Evolutionary conservation across 352 stramenopile species (phyloP).

Genomic region (Globisporangium ultimum): DNA sequence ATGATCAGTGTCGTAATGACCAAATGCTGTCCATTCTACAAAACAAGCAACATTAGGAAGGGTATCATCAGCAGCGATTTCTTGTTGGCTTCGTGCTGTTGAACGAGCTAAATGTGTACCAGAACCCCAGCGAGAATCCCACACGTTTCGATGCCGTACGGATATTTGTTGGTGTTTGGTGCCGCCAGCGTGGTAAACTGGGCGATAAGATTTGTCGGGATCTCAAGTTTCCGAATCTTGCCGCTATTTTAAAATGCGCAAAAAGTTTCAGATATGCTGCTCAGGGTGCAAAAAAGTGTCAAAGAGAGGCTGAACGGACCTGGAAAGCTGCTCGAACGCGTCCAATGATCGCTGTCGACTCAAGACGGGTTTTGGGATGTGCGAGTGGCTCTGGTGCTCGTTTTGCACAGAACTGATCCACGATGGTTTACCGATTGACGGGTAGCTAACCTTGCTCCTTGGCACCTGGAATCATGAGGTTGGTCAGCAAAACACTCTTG

Average conservation of each 20-base stretch:
- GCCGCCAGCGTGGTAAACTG: conserved; percentile 80
- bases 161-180: conserved; percentile 66
- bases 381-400: conserved; percentile 11
- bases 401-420: conserved; percentile 44
- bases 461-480: neutral
- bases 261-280: neutral
- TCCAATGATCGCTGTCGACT: conserved; percentile 55
- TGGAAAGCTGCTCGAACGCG: conserved; percentile 54
- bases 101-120: conserved; percentile 25
- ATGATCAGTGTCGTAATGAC: conserved; percentile 86
- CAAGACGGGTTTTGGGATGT: conserved; percentile 17
- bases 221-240: conserved; percentile 60
- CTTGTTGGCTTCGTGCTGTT: neutral
- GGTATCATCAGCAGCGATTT: no score
- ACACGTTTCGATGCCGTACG: conserved; percentile 89
- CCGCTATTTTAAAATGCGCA: conserved; percentile 21
- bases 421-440: conserved; percentile 52
- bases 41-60: neutral
- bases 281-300: neutral
- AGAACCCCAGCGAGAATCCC: conserved; percentile 83
- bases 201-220: conserved; percentile 65
- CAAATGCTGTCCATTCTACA: conserved; percentile 49
- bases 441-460: conserved; percentile 29
- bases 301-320: conserved; percentile 23
- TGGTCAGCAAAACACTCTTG: neutral